Base-by-base conservation (phyloP, 2,329 filamentous ascomycete genomes). In the Ophiostoma sp. region DNA sequence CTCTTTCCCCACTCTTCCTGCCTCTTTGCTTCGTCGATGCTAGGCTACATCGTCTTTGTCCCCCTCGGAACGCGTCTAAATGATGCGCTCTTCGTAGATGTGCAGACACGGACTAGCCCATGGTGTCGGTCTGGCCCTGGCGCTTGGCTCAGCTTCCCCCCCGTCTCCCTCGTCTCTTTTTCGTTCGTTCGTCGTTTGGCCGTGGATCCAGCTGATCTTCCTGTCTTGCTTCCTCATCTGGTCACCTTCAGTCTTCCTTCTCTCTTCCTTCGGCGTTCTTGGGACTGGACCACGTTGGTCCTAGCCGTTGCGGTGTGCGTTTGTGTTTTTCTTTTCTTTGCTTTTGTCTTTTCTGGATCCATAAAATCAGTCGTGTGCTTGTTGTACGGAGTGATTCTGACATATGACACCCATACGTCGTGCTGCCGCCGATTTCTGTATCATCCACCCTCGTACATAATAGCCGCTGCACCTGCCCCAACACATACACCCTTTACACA, bases 381-480 rank as follows among this genome's bases (percentile, higher is more conserved):
- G n/a, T 22, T 39, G n/a, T 61, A n/a, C 33, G 33, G 19, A 25
- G 33, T 25, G 33, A 4, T 39, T 22, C 31, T 22, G 9, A 63
- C 59, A 39, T 22, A n/a, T 28, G 31, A 36, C 25, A 25, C 50
- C 50, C 50, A 28, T 39, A n/a, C 39, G 45, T 50, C 31, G 22
- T 45, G 25, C 48, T 66, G 45, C 25, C 12, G 22, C 22, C 6
- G 9, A 22, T 42, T 25, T 50, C 33, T 22, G n/a, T 28, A n/a
- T 57, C 8, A 28, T 31, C 25, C 22, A 33, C 17, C 9, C 33
- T 8, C 15, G 36, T 17, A 57, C 61, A 59, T 64, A 12, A 72
- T 74, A 74, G 73, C 73, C 73, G 70, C 73, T 52, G 70, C 48
- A 45, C 45, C 36, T 45, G 61, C 15, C 61, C 36, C 61, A 45